A percentile compares a stretch with the other conserved stretches of the same genome.
Conservation (phyloP, 176 grass and related monocot species). For the Thinopyrum elongatum region DNA sequence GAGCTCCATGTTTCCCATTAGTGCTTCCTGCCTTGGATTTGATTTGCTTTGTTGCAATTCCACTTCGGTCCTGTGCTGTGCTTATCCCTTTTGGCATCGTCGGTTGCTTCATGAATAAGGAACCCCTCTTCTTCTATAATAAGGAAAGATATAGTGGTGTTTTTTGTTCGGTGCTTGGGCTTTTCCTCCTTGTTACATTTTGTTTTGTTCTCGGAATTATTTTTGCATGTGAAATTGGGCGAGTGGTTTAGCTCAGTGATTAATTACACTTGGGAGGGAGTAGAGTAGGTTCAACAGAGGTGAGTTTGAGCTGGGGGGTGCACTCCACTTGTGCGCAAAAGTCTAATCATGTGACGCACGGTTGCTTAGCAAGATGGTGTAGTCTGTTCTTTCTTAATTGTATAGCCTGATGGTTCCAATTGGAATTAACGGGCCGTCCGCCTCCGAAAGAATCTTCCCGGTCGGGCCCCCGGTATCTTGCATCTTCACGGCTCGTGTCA, state of each 20-base stretch:
- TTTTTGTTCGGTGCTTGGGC: background rate
- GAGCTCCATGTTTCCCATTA: slow-evolving; percentile 20
- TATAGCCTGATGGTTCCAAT: background rate
- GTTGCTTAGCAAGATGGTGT: slow-evolving; percentile 34
- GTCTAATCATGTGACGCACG: slow-evolving; percentile 18
- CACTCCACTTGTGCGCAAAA: background rate
- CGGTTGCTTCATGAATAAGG: slow-evolving; percentile 34
- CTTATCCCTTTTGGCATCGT: background rate
- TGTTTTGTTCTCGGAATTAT: background rate
- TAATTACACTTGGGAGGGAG: background rate
- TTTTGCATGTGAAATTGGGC: background rate
- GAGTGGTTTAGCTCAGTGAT: background rate
- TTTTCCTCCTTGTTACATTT: no score
- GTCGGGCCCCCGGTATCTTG: slow-evolving; percentile 43
- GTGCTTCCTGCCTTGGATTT: background rate
- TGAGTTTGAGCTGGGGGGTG: slow-evolving; percentile 19
- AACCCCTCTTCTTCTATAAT: background rate
- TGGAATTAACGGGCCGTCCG: slow-evolving; percentile 28
- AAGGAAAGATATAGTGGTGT: background rate
- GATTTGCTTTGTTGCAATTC: background rate
- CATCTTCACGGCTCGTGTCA: slow-evolving; percentile 30
- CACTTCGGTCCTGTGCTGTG: background rate
- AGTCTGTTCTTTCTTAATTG: background rate
- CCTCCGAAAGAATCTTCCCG: slow-evolving; percentile 37
- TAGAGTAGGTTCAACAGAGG: background rate